Conservation (phyloP, 176 grass and related monocot genomes). For the Lolium multiflorum region DNA sequence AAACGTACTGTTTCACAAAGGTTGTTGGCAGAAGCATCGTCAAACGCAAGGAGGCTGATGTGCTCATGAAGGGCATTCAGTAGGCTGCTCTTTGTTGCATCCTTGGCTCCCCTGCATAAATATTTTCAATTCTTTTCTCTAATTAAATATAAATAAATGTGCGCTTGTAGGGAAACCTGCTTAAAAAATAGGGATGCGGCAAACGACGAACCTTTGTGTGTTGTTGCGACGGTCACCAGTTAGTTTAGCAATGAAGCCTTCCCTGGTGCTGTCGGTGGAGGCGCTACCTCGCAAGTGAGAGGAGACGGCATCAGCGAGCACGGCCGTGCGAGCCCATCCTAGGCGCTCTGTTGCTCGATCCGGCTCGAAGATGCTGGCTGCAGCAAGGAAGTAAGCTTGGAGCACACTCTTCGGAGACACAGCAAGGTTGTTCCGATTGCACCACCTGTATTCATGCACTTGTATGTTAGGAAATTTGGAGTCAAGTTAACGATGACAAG, state of each 20-base stretch:
- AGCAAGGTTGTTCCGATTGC: constrained; percentile 17
- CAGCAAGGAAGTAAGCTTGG: constrained; percentile 54
- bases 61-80: not conserved
- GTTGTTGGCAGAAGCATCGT: not conserved
- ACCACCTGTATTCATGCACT: constrained; percentile 40
- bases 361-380: constrained; percentile 60
- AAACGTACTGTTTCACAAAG: constrained; percentile 4
- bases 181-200: no score
- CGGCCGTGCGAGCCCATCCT: constrained; percentile 45
- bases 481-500: no score
- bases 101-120: not conserved
- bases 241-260: no score
- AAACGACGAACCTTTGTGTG: no score
- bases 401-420: constrained; percentile 20
- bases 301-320: constrained; percentile 37
- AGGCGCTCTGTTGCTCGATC: constrained; percentile 44
- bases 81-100: not conserved
- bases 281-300: not conserved
- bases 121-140: no score
- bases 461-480: no score
- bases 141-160: no score
- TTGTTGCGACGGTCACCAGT: no score
- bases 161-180: no score
- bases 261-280: not conserved
- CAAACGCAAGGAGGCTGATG: not conserved